Conservation (phyloP, 352 stramenopile genomes). For the Elongisporangium undulatum region DNA sequence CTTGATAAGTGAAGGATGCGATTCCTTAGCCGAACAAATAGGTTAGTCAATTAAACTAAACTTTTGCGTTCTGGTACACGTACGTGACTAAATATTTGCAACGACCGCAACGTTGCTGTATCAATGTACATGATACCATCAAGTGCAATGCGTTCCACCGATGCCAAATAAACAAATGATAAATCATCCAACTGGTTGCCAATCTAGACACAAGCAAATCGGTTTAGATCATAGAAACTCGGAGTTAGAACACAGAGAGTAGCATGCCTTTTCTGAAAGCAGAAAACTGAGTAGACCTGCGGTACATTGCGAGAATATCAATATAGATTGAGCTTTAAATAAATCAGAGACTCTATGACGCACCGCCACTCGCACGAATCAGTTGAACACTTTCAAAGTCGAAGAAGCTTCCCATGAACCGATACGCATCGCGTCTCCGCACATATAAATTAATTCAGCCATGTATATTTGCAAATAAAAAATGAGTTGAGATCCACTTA, state of each 20-base stretch:
- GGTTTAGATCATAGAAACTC: neutral
- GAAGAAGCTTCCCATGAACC: slow-evolving; percentile 72
- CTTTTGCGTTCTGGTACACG: neutral
- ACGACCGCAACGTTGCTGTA: slow-evolving; percentile 52
- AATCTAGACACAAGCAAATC: slow-evolving; percentile 34
- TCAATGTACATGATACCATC: slow-evolving; percentile 84
- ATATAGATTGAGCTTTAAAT: slow-evolving; percentile 3
- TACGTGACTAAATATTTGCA: slow-evolving; percentile 85
- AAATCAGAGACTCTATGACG: neutral
- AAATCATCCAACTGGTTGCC: slow-evolving; percentile 74
- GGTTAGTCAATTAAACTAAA: slow-evolving; percentile 7
- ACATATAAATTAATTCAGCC: slow-evolving; percentile 4
- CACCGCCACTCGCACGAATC: slow-evolving; percentile 75
- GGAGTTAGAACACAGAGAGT: neutral
- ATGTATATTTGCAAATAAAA: neutral
- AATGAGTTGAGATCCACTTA: slow-evolving; percentile 11
- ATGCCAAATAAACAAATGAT: slow-evolving; percentile 45
- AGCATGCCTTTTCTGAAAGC: slow-evolving; percentile 54
- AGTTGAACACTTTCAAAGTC: slow-evolving; percentile 74
- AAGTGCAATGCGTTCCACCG: slow-evolving; percentile 60
- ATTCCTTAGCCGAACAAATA: slow-evolving; percentile 37
- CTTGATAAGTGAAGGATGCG: slow-evolving; percentile 75
- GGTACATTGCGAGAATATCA: slow-evolving; percentile 2
- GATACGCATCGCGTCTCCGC: slow-evolving; percentile 48
- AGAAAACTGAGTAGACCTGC: slow-evolving; percentile 69